These are phyloP conservation scores for Coemansia sp. DNA, from an alignment of 192 early-diverging fungal species.

Conservation along the genomic window DNA sequence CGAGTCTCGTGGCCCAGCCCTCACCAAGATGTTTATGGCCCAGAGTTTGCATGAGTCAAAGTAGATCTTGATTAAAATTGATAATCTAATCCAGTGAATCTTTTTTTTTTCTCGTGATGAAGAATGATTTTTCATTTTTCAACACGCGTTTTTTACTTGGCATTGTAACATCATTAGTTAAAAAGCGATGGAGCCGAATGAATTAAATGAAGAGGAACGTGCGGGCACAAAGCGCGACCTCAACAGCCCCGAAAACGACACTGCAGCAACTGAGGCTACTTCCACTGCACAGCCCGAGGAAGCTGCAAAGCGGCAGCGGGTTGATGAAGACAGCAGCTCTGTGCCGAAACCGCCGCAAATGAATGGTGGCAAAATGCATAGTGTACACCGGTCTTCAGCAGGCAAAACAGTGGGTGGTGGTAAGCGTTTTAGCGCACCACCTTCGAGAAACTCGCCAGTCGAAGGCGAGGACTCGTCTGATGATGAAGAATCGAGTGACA, in stretches of 20 bases:
- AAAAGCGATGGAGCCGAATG: constrained; percentile 1
- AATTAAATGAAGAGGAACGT: constrained; percentile 2
- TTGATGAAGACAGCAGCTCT: not conserved
- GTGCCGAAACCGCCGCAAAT: not conserved
- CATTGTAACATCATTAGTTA: not conserved
- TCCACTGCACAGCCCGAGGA: not conserved
- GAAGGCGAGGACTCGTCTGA: constrained; percentile 11
- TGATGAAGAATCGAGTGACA: constrained; percentile 15
- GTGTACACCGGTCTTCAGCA: constrained; percentile 16
- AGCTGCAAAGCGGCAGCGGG: constrained; percentile 3
- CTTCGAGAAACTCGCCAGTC: constrained; percentile 25
- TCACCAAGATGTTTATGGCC: constrained; percentile 86
- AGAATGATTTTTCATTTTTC: too few species aligned
- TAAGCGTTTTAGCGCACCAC: constrained; percentile 33
- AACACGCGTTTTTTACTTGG: too few species aligned
- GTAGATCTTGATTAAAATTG: not conserved
- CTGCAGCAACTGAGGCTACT: not conserved
- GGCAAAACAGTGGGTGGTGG: constrained; percentile 48
- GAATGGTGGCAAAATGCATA: constrained; percentile 2
- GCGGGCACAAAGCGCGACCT: constrained; percentile 15
- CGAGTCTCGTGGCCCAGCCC: constrained; percentile 89
- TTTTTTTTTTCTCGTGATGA: too few species aligned
- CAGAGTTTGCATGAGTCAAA: constrained; percentile 63
- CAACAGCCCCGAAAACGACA: not conserved
- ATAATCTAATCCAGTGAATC: too few species aligned